A percentile compares a stretch with the other conserved stretches of the same genome.
Evolutionary conservation across 768 basidiomycete species (phyloP).

Genomic region (Dacryopinax spathularia): DNA sequence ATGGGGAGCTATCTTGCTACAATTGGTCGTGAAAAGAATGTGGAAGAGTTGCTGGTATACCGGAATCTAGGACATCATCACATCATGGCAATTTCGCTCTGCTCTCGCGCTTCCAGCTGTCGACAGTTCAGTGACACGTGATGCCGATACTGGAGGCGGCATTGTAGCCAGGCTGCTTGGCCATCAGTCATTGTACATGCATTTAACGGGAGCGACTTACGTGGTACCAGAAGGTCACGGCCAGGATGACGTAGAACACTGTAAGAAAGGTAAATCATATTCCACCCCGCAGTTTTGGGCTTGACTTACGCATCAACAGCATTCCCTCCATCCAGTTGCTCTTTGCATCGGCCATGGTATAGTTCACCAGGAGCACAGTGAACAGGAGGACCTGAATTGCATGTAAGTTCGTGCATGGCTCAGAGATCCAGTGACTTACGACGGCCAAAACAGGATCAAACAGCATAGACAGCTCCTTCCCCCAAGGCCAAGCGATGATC

Average conservation of each 20-base stretch:
- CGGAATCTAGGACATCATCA: too few relatives aligned
- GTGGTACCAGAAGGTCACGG: constrained; percentile 21
- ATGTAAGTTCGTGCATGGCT: background rate
- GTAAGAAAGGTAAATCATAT: background rate
- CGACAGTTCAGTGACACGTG: background rate
- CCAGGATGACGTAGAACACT: constrained; percentile 52
- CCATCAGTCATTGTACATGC: background rate
- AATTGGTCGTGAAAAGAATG: too few relatives aligned
- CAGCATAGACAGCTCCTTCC: constrained; percentile 62
- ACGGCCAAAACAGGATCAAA: constrained; percentile 85
- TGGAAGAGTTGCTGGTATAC: too few relatives aligned
- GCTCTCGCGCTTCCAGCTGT: background rate
- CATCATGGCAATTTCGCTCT: too few relatives aligned
- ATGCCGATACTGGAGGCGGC: background rate
- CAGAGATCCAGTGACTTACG: constrained; percentile 24
- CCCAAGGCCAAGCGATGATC: constrained; percentile 62
- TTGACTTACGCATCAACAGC: constrained; percentile 49
- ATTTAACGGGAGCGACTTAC: too few relatives aligned
- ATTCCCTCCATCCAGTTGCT: constrained; percentile 77
- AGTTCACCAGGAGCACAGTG: constrained; percentile 56
- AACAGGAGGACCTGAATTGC: constrained; percentile 16
- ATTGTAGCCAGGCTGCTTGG: background rate
- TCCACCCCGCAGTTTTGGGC: constrained; percentile 4
- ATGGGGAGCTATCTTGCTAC: too few relatives aligned
- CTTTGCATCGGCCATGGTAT: constrained; percentile 66